These are phyloP conservation scores for Paspalum vaginatum DNA, from an alignment of 176 grass and related monocot species.

Conservation along the genomic window DNA sequence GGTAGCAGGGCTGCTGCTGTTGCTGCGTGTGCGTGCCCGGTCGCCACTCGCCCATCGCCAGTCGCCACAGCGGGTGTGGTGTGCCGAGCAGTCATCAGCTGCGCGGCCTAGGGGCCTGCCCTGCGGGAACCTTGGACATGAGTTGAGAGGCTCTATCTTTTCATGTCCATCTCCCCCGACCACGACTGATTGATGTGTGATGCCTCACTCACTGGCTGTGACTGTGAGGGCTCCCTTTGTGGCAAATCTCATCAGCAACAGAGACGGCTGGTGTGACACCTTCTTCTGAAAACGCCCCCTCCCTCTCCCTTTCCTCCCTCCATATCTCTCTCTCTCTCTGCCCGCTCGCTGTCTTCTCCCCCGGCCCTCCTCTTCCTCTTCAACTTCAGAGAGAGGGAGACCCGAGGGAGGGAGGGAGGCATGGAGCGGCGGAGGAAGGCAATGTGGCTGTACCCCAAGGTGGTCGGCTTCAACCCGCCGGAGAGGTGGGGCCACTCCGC, in stretches of 20 bases:
- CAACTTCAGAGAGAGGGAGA: background rate
- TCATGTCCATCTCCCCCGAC: slow-evolving; percentile 46
- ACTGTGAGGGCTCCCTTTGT: slow-evolving; percentile 27
- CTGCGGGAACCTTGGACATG: slow-evolving; percentile 56
- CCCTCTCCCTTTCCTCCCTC: background rate
- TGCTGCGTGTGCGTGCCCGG: slow-evolving; percentile 35
- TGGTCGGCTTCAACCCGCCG: slow-evolving; percentile 82
- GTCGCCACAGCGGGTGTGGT: too few species aligned
- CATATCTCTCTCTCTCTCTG: background rate
- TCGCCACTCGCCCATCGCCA: slow-evolving; percentile 30
- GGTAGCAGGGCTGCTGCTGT: background rate
- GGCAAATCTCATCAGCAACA: slow-evolving; percentile 56
- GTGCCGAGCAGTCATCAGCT: too few species aligned
- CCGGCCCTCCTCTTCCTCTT: background rate
- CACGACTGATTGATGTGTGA: slow-evolving; percentile 51
- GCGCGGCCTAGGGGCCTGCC: too few species aligned
- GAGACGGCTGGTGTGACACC: slow-evolving; percentile 44
- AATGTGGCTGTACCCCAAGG: slow-evolving; percentile 96
- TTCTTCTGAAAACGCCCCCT: background rate
- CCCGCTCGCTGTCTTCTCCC: background rate
- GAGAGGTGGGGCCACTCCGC: slow-evolving; percentile 99
- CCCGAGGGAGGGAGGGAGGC: background rate
- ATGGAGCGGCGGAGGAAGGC: slow-evolving; percentile 79
- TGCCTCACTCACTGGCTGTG: too few species aligned
- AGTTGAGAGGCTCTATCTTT: slow-evolving; percentile 66